Base-by-base conservation (phyloP, 192 early-diverging fungal genomes). In the Backusella sp. region DNA sequence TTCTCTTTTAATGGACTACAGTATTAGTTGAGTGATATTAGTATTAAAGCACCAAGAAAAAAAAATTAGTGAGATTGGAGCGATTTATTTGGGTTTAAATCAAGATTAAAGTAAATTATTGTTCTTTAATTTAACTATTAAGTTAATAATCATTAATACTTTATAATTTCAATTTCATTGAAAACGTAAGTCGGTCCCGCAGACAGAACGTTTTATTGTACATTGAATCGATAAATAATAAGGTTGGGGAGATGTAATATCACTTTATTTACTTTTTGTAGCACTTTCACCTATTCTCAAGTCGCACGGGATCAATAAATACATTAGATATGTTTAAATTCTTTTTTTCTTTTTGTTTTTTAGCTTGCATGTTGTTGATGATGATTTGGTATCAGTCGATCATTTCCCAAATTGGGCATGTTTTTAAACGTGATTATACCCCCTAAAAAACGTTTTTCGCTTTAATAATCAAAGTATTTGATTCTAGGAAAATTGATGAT, bases 251-350 rank as follows among this genome's bases (percentile, higher is more conserved):
- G 23, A 62, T 26, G 23, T 26, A 62, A 28, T 28, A 62, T 11
- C 21, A 62, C 26, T 28, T 4, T 62, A 62, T 62, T 28, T 62
- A 28, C 56, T 26, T 17, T 49, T n/a, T 62, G 56, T 62, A 62
- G 56, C 56, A 62, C 23, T 28, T 62, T 62, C 26, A 28, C 56
- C 56, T 11, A 62, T 28, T 62, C 26, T 62, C 56, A 14, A 62
- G 56, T 62, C 21, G 11, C 26, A 62, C 56, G 56, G 56, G 56
- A 62, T 62, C 56, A 62, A 28, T 62, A 62, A 62, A 62, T 62
- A 62, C 56, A 11, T 26, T 62, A 28, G 56, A 49, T 62, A 23
- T 62, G 21, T 2, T 59, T 19, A 21, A 28, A 9, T 59, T 59
- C 9, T 26, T 59, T 56, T 56, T 56, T 21, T 56, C 19, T 56